These are phyloP conservation scores for Cryphonectria radicalis DNA, from an alignment of 2,329 filamentous ascomycete species.

Conservation along the genomic window DNA sequence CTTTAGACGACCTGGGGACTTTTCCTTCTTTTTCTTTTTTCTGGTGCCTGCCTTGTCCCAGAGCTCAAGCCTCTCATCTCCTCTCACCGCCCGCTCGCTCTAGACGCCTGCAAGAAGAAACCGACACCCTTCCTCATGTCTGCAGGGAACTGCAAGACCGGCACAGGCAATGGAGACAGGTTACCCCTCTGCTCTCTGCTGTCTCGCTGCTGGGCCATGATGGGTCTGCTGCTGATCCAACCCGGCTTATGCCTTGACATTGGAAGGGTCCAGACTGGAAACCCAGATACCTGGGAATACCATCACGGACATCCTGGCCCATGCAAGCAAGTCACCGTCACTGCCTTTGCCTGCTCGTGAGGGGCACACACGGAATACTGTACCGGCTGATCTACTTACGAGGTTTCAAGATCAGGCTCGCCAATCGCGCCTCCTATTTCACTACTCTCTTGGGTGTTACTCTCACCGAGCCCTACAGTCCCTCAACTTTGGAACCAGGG, in stretches of 20 bases:
- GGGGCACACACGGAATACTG: not conserved
- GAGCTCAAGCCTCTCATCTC: not conserved
- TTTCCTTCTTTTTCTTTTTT: too few species aligned
- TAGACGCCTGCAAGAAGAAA: not conserved
- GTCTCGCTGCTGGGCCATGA: too few species aligned
- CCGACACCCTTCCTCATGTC: not conserved
- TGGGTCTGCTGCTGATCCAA: not conserved
- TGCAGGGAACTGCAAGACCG: not conserved
- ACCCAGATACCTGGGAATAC: slow-evolving; percentile 4
- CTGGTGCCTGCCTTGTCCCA: too few species aligned
- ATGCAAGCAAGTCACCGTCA: not conserved
- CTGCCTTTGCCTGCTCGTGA: slow-evolving; percentile 3
- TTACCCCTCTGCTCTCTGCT: too few species aligned
- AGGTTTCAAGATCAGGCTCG: not conserved
- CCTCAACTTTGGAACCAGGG: not conserved
- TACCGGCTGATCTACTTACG: slow-evolving; percentile 6
- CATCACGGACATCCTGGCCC: not conserved
- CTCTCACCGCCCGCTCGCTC: not conserved
- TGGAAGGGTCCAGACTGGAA: not conserved
- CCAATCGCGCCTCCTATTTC: not conserved
- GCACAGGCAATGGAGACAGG: not conserved
- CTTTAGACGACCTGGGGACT: not conserved
- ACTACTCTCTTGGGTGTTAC: not conserved
- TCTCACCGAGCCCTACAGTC: not conserved
- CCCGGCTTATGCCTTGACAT: not conserved